Evolutionary conservation across 306 rosid genomes (phyloP), one percentile per base, ranked within the genome.

Genomic region (Nissolia schottii): DNA sequence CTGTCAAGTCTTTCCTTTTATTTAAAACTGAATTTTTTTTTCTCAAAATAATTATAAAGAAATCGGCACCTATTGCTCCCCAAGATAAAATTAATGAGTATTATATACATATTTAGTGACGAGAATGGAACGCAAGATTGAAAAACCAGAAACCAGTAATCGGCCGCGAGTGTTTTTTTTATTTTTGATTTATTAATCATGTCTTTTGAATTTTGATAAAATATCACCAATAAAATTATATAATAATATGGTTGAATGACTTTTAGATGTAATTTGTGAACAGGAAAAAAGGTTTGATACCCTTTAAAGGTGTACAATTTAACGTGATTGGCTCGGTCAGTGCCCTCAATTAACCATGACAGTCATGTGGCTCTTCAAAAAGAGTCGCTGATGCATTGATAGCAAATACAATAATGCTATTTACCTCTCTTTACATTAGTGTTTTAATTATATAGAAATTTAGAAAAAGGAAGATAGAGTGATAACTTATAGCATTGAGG

Each of bases 241-340:
- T 6, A 51, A 20, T 8, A 35, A 49, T 34, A 18, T 34, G 16
- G 24, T 4, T 37, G 66, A 18, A 38, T 35, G 24, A 49, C 18
- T 51, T 19, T 20, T 57, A 20, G 38, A 60, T 37, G 13, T 12
- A 9, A 25, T 48, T 50, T 43, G 11, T 7, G 32, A 0, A 15
- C 1, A 49, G 10, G 7, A 28, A 18, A 24, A 57, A 23, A 43
- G 16, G 0, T 13, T 18, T 35, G 74, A 63, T 23, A 40, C 27
- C 62, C 16, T 15, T 48, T 14, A 53, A 24, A 45, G 69, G 24
- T n/a, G n/a, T 34, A 22, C 1, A 34, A 16, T 35, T 72, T 25
- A 57, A 65, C 83, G 83, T 79, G 83, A 79, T 73, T 79, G 76
- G 75, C 83, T 66, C 79, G 14, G 46, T 37, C 12, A 10, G 49